Base-by-base conservation (phyloP, 176 grass and related monocot species). In the Paspalum vaginatum region DNA sequence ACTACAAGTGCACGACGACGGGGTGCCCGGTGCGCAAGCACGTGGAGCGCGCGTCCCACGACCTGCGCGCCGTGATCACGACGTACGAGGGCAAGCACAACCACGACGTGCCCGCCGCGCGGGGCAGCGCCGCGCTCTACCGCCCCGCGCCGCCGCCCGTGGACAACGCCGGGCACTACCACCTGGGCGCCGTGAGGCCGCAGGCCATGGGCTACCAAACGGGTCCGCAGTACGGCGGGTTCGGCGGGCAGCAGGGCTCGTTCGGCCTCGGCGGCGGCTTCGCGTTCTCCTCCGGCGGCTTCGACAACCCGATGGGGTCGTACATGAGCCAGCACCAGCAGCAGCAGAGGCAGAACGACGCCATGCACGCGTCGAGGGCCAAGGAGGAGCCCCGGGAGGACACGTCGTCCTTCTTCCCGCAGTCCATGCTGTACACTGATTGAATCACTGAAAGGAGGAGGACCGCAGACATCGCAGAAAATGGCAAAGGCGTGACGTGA, bases 21-120 rank as follows among this genome's bases (percentile, higher is more conserved):
- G 87, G 89, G 13, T 97, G 95, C 69, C 95, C 91, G 15, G 95
- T 97, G 72, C 70, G 95, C 78, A 97, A 97, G 88, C 95, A 97
- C 79, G 95, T 97, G 50, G 95, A 97, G 89, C 93, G 95, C 81
- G 95, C 95, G 75, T 92, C 92, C 0, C 89, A 97, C 37, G 95
- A 97, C 85, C 79, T 82, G 68, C 88, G 95, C 56, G 87, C 95
- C 13, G 95, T 97, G 87, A 92, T 97, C 87, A 97, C 95, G 38
- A 97, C 95, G 46, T 97, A 97, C 73, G 95, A 97, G 74, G 95
- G 95, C 11, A 97, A 97, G 86, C 95, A 97, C 80, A 97, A 97
- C 83, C 95, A 97, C 69, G 95, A 97, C 40, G 91, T 97, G 52
- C 95, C 95, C 0, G 92, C 89, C 4, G 92, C 95, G 22, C 81